Evolutionary conservation across 768 basidiomycete genomes (phyloP), one percentile per base, ranked within the genome.

Genomic region (Pleurotus sapidus): DNA sequence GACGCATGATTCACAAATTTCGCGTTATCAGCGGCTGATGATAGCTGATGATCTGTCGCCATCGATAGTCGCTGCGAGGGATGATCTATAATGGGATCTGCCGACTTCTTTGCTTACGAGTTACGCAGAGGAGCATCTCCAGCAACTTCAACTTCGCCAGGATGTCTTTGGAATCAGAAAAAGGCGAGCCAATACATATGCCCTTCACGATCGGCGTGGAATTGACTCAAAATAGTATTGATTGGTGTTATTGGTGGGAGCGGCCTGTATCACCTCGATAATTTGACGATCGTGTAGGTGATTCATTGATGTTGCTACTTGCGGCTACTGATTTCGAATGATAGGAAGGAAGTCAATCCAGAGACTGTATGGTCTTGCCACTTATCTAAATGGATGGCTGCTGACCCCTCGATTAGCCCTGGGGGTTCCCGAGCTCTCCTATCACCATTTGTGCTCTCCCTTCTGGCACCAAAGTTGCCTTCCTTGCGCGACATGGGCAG

Each of bases 231-330:
- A 12, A 45, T 45, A 92, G 90, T 92, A 15, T 76, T 93, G 46
- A 82, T 95, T 48, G 94, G 93, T 38, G 88, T 95, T 50, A 95
- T 96, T 58, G 94, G 94, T 17, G 94, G 94, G 25, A 93, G 89
- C 62, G 95, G 95, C 4, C 73, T 98, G 24, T 98, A 98, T 76
- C 87, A 95, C 68, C 81, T 98, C 39, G 91, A 95, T 70, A 95
- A 96, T 71, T 76, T 98, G 57, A 91, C 88, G 11, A 80, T 89
- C 60, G 78, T 95, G 94, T 94, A 68, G 73, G 91, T 78, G 7
- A 46, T 17, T 40, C 25, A 23, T 47, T n/a, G 11, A 43, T 46
- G 14, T 37, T 42, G 15, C 37, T 17, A 42, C 37, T 4, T 34
- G 27, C 11, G 24, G 34, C 24, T 24, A 42, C 49, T 17, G 17